Evolutionary conservation across 2,329 filamentous ascomycete genomes (phyloP).

Genomic region (Raffaelea albimanens): DNA sequence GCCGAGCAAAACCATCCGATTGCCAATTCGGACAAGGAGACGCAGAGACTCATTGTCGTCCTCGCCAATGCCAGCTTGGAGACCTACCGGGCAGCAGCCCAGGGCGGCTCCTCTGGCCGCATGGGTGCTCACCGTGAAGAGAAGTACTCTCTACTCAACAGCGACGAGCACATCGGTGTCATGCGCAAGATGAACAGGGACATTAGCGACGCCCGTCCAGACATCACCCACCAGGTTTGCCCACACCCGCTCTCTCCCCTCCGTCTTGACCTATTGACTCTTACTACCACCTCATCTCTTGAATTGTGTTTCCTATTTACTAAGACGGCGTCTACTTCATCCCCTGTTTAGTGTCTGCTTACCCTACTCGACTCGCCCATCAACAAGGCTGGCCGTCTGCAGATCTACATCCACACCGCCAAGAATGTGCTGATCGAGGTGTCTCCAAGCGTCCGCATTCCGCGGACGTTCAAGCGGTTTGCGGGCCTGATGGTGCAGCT

Average conservation of each 20-base stretch:
- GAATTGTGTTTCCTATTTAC: not conserved
- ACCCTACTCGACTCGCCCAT: slow-evolving; percentile 95
- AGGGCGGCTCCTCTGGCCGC: slow-evolving; percentile 54
- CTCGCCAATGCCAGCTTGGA: slow-evolving; percentile 95
- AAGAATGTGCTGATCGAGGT: slow-evolving; percentile 97
- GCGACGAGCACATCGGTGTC: slow-evolving; percentile 96
- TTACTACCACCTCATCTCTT: slow-evolving; percentile 1
- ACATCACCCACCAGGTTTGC: slow-evolving; percentile 92
- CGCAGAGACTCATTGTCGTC: slow-evolving; percentile 86
- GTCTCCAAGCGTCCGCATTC: slow-evolving; percentile 94
- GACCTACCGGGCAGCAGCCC: slow-evolving; percentile 83
- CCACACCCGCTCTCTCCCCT: slow-evolving; percentile 7
- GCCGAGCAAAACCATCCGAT: slow-evolving; percentile 89
- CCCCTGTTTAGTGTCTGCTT: slow-evolving; percentile 68
- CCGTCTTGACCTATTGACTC: slow-evolving; percentile 12
- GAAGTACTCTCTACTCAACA: slow-evolving; percentile 96
- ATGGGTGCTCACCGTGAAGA: slow-evolving; percentile 64
- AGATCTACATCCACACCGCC: slow-evolving; percentile 97
- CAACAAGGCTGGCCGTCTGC: slow-evolving; percentile 95
- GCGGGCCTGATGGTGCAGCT: slow-evolving; percentile 98
- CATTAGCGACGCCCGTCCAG: slow-evolving; percentile 92
- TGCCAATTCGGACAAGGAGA: slow-evolving; percentile 76
- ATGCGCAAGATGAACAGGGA: slow-evolving; percentile 99
- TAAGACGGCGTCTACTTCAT: not conserved
- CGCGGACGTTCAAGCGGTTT: slow-evolving; percentile 97